These are phyloP conservation scores for Fraxinus greggii DNA, from an alignment of 305 asterid genomes.

Conservation along the genomic window DNA sequence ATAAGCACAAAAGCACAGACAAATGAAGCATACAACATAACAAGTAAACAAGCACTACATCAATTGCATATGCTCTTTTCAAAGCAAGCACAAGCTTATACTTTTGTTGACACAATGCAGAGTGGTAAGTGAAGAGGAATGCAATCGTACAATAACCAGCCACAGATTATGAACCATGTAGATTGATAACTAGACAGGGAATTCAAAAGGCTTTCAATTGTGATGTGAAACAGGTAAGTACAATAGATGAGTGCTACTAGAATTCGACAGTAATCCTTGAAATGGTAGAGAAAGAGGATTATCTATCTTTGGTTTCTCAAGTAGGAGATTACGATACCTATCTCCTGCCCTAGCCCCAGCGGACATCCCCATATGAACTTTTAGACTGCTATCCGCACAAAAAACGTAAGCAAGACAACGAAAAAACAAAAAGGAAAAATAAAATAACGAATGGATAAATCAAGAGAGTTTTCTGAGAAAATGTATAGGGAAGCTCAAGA, in stretches of 20 bases:
- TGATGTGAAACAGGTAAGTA: background rate
- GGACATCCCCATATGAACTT: background rate
- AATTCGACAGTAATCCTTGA: background rate
- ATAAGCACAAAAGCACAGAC: background rate
- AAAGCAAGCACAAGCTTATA: background rate
- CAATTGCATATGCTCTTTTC: background rate
- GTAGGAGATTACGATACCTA: background rate
- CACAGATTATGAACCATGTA: background rate
- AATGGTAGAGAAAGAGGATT: background rate
- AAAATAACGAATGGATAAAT: constrained; percentile 27
- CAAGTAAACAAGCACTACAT: background rate
- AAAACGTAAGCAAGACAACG: background rate
- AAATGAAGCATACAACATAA: background rate
- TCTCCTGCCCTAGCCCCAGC: background rate
- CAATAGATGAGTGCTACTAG: background rate
- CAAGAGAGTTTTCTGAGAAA: constrained; percentile 39
- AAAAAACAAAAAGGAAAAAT: background rate
- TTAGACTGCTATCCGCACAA: background rate
- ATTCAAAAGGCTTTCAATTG: background rate
- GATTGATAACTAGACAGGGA: background rate
- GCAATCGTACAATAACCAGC: background rate
- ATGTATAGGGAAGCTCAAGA: constrained; percentile 41
- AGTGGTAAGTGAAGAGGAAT: background rate
- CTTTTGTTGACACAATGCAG: background rate
- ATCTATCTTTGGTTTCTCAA: background rate